Base-by-base conservation (phyloP, 129 eudicot genomes). In the Lonicera japonica region DNA sequence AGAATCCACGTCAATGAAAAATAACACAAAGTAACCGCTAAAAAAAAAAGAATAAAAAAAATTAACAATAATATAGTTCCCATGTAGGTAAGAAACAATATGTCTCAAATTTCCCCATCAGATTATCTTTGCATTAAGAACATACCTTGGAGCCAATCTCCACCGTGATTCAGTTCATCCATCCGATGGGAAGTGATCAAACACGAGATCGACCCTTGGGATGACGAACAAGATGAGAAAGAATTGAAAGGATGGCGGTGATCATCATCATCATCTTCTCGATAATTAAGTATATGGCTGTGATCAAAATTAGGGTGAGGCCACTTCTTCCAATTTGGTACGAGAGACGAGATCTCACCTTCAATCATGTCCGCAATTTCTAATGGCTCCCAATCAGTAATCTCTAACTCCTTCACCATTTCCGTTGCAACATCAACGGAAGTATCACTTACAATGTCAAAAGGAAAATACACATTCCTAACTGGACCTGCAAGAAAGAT, bases 401-500 rank as follows among this genome's bases (percentile, higher is more conserved):
- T 86, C 70, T 89, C 97, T 13, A 89, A 70, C 54, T 89, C 97
- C 86, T 83, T 89, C 40, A 89, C 95, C 97, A 89, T 89, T 75
- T 89, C 97, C 17, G 63, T 82, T 8, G 97, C 97, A 13, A 89
- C 97, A 41, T 86, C 91, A 16, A 68, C 52, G 1, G 91, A 73
- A 9, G 97, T 89, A 66, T 89, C 97, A 24, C 69, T 73, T 34
- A 73, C 68, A 17, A 76, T 76, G 61, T 86, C 95, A 65, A 82
- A 89, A 3, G 97, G 95, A 50, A 89, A 89, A 73, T 72, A 87
- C 11, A 89, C 81, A 41, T 89, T 82, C 72, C 91, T 77, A 23
- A 80, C 95, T 3, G 73, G 65, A 69, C 97, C 97, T 89, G 68
- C 61, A 64, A 20, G 38, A 46, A 46, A 21, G 15, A 54, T 18